Conservation (phyloP, 345 rosid genomes). For the Erysimum cheiranthoides region DNA sequence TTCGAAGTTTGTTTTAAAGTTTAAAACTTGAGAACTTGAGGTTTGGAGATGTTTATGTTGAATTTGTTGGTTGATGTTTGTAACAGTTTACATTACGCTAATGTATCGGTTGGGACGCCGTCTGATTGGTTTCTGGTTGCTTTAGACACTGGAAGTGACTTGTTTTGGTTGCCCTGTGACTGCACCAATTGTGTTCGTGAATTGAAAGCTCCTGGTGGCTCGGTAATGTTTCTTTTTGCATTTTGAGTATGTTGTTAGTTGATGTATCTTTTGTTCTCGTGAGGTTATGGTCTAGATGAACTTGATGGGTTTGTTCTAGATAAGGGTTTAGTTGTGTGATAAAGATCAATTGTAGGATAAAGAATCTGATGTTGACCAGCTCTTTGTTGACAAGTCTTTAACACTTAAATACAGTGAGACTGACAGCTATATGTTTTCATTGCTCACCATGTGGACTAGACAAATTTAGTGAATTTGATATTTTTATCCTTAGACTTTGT, state of each 20-base stretch:
- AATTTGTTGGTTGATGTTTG: slow-evolving; percentile 13
- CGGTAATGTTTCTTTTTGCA: slow-evolving; percentile 47
- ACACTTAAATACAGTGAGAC: slow-evolving; percentile 4
- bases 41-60: background rate
- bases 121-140: slow-evolving; percentile 77
- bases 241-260: slow-evolving; percentile 14
- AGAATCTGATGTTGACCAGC: background rate
- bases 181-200: slow-evolving; percentile 63
- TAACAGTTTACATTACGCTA: slow-evolving; percentile 85
- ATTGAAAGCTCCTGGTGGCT: slow-evolving; percentile 46
- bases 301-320: background rate
- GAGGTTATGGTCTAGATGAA: background rate
- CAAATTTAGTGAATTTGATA: background rate
- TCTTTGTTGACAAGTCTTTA: slow-evolving; percentile 28
- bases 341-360: background rate
- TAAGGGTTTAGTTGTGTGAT: background rate
- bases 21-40: background rate
- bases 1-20: background rate
- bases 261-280: background rate
- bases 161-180: slow-evolving; percentile 96
- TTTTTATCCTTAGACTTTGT: background rate
- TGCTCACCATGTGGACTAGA: background rate
- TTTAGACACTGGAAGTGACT: slow-evolving; percentile 90
- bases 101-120: slow-evolving; percentile 83
- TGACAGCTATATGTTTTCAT: background rate